A percentile compares a stretch with the other conserved stretches of the same genome.
phyloP scores from a whole-genome alignment of 2,329 filamentous ascomycete genomes.

The Alternaria atra region DNA sequence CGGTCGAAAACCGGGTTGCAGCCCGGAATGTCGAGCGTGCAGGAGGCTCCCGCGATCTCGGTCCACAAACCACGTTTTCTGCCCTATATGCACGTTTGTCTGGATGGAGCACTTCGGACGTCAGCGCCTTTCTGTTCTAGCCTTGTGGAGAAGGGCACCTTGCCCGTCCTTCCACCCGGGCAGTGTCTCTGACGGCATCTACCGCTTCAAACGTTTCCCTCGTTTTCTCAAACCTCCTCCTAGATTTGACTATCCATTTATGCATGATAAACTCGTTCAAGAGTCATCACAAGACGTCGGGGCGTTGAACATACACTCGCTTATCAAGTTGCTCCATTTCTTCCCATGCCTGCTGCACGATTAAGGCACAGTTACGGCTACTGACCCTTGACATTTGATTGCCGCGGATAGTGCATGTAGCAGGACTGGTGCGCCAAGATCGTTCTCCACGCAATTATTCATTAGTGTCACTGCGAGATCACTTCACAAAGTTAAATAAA shows the following conservation, averaged over 20 bases:
- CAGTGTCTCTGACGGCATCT: not conserved
- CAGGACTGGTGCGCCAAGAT: not conserved
- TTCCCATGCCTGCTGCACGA: slow-evolving; percentile 2
- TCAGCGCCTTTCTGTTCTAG: slow-evolving; percentile 6
- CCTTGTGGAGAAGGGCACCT: not conserved
- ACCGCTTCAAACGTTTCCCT: not conserved
- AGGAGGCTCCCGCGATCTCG: slow-evolving; percentile 5
- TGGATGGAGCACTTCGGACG: not conserved
- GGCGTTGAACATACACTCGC: not conserved
- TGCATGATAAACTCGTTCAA: not conserved
- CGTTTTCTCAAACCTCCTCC: too few species aligned
- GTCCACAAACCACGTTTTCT: slow-evolving; percentile 14
- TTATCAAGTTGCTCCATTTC: slow-evolving; percentile 6
- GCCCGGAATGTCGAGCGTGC: not conserved
- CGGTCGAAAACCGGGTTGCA: not conserved
- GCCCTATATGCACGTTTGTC: not conserved
- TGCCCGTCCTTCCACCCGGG: not conserved
- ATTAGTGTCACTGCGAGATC: too few species aligned
- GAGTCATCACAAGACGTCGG: not conserved
- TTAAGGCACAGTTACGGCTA: slow-evolving; percentile 11
- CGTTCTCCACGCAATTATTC: not conserved
- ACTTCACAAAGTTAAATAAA: not conserved
- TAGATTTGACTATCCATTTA: not conserved
- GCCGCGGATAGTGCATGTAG: not conserved
- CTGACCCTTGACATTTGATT: slow-evolving; percentile 1